A percentile compares a stretch with the other conserved stretches of the same genome.
These are phyloP conservation scores for Xylaria sp. DNA, from an alignment of 2,329 filamentous ascomycete genomes.

Conservation along the genomic window DNA sequence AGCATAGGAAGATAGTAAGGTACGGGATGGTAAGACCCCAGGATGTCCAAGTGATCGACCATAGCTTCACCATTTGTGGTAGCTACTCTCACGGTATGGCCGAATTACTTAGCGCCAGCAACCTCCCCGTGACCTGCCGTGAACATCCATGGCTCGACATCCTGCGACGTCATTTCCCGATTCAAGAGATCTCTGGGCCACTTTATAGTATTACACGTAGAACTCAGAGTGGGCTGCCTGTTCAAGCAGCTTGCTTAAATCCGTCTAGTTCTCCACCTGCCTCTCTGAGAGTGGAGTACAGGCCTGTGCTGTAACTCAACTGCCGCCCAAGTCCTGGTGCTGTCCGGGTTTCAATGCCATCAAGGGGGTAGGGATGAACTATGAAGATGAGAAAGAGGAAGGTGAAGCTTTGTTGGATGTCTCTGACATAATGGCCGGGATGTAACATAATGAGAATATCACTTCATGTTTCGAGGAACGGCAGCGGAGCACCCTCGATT, in stretches of 20 bases:
- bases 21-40: too few relatives aligned
- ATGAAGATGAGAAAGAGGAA: constrained; percentile 5
- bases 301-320: constrained; percentile 18
- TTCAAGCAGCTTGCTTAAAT: constrained; percentile 1
- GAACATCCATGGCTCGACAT: constrained; percentile 8
- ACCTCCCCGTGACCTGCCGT: constrained; percentile 17
- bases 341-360: not conserved
- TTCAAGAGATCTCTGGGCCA: not conserved
- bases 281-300: constrained; percentile 7
- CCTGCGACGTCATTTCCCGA: constrained; percentile 10
- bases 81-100: constrained; percentile 14
- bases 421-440: not conserved
- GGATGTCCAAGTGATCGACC: constrained; percentile 11
- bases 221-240: not conserved
- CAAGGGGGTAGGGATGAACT: not conserved
- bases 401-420: constrained; percentile 4
- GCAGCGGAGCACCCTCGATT: constrained; percentile 1
- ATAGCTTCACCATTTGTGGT: not conserved
- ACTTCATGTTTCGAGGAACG: not conserved
- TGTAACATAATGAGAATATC: constrained; percentile 4
- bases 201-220: not conserved
- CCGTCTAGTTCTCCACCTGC: constrained; percentile 10
- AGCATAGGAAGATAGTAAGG: too few relatives aligned
- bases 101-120: constrained; percentile 20
- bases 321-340: not conserved